Conservation (phyloP, 495 filamentous ascomycete species). For the Pyronema omphalodes region DNA sequence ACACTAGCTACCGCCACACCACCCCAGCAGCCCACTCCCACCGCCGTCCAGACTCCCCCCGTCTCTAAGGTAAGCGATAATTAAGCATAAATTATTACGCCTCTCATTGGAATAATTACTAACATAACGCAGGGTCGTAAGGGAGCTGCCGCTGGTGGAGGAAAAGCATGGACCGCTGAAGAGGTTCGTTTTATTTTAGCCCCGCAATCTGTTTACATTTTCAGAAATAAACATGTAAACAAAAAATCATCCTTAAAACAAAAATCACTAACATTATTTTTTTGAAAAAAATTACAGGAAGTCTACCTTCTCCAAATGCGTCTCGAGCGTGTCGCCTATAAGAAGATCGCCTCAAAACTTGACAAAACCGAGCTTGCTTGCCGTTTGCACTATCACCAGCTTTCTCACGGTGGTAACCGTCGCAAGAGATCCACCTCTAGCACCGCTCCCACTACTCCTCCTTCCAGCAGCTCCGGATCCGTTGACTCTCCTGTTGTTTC, state of each 20-base stretch:
- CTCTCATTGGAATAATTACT: neutral
- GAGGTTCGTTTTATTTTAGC: conserved; percentile 33
- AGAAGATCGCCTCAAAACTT: conserved; percentile 65
- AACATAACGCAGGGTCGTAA: conserved; percentile 32
- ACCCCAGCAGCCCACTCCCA: neutral
- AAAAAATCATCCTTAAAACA: neutral
- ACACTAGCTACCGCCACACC: neutral
- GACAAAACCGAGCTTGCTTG: conserved; percentile 77
- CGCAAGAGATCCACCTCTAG: conserved; percentile 35
- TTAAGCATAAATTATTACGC: neutral
- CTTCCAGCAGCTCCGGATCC: conserved; percentile 19
- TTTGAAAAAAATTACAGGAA: conserved; percentile 38
- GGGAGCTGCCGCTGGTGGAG: conserved; percentile 47
- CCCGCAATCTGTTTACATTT: neutral
- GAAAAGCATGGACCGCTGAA: conserved; percentile 59
- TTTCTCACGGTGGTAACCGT: conserved; percentile 56
- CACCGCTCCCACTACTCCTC: conserved; percentile 13
- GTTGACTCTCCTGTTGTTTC: neutral
- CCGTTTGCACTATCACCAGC: conserved; percentile 67
- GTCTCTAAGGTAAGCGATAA: conserved; percentile 5
- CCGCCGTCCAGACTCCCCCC: conserved; percentile 1
- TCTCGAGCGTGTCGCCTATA: conserved; percentile 73
- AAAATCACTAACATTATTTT: conserved; percentile 1
- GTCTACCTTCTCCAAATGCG: conserved; percentile 70
- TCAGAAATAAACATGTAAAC: conserved; percentile 3